These are phyloP conservation scores for Apiospora pterosperma DNA, from an alignment of 2,329 filamentous ascomycete genomes.

Conservation along the genomic window DNA sequence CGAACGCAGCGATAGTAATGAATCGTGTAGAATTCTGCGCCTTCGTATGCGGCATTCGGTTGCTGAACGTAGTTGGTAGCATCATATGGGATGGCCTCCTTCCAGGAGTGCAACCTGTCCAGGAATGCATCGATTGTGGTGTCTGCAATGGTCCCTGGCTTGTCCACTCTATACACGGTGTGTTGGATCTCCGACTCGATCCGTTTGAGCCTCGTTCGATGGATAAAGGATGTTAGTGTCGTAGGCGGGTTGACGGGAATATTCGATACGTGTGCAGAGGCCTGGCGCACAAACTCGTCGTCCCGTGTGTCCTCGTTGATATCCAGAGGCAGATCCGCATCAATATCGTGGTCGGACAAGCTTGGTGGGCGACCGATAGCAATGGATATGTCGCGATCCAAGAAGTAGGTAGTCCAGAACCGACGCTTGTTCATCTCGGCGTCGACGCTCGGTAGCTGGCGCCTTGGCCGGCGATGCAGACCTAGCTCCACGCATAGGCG, in stretches of 20 bases:
- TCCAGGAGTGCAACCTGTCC: slow-evolving; percentile 22
- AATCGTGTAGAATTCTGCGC: slow-evolving; percentile 25
- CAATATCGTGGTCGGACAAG: slow-evolving; percentile 28
- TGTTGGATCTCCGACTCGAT: slow-evolving; percentile 29
- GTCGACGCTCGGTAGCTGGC: slow-evolving; percentile 19
- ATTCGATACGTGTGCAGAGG: slow-evolving; percentile 14
- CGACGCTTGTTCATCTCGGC: slow-evolving; percentile 27
- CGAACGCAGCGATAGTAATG: slow-evolving; percentile 25
- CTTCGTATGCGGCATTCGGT: slow-evolving; percentile 23
- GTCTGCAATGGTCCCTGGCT: slow-evolving; percentile 19
- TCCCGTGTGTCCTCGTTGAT: slow-evolving; percentile 22
- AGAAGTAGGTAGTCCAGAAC: slow-evolving; percentile 27
- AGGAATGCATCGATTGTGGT: slow-evolving; percentile 19
- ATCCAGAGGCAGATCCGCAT: slow-evolving; percentile 24
- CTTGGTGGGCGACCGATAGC: slow-evolving; percentile 24
- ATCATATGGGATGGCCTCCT: slow-evolving; percentile 22
- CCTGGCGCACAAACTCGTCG: slow-evolving; percentile 21
- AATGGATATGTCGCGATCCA: slow-evolving; percentile 27
- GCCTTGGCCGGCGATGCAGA: slow-evolving; percentile 22
- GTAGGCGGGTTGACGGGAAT: slow-evolving; percentile 20
- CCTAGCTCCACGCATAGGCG: slow-evolving; percentile 25
- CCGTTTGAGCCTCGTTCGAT: slow-evolving; percentile 24
- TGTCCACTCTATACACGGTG: slow-evolving; percentile 24
- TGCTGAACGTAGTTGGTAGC: slow-evolving; percentile 21
- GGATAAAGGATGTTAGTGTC: slow-evolving; percentile 25